These are phyloP conservation scores for Trichoderma semiorbis DNA, from an alignment of 2,329 filamentous ascomycete genomes.

Conservation along the genomic window DNA sequence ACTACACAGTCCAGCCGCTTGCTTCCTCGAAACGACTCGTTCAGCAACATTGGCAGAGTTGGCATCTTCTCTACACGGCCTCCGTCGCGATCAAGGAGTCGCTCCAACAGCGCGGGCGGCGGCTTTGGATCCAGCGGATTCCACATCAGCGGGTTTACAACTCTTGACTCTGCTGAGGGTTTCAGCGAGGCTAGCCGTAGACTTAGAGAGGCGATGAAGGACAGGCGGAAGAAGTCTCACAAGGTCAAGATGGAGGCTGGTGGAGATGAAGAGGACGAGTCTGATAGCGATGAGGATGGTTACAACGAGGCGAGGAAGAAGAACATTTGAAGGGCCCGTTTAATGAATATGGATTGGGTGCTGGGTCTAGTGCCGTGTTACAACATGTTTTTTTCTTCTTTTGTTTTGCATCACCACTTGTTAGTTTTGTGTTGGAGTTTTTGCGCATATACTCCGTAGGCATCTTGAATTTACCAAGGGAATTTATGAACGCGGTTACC, in stretches of 20 bases:
- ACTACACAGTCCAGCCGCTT: conserved; percentile 53
- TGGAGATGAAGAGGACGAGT: conserved; percentile 32
- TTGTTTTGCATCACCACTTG: neutral
- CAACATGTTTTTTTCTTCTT: neutral
- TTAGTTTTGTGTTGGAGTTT: neutral
- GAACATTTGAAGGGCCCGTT: conserved; percentile 27
- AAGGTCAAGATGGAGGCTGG: conserved; percentile 38
- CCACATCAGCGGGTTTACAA: conserved; percentile 66
- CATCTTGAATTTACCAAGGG: neutral
- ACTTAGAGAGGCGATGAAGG: conserved; percentile 79
- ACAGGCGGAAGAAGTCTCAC: conserved; percentile 53
- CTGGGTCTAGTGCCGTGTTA: neutral
- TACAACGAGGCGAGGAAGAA: conserved; percentile 44
- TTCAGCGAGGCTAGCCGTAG: conserved; percentile 81
- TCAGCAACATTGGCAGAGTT: conserved; percentile 82
- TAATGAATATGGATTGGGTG: neutral
- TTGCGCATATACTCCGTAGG: neutral
- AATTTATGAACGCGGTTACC: neutral
- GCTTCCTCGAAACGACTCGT: conserved; percentile 84
- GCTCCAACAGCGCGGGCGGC: conserved; percentile 65
- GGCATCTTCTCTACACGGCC: conserved; percentile 89
- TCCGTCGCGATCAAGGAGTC: conserved; percentile 70
- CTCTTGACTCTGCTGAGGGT: conserved; percentile 62
- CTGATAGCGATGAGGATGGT: conserved; percentile 41
- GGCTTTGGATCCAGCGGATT: conserved; percentile 60